phyloP scores from a whole-genome alignment of 306 rosid species.

The Abrus precatorius region DNA sequence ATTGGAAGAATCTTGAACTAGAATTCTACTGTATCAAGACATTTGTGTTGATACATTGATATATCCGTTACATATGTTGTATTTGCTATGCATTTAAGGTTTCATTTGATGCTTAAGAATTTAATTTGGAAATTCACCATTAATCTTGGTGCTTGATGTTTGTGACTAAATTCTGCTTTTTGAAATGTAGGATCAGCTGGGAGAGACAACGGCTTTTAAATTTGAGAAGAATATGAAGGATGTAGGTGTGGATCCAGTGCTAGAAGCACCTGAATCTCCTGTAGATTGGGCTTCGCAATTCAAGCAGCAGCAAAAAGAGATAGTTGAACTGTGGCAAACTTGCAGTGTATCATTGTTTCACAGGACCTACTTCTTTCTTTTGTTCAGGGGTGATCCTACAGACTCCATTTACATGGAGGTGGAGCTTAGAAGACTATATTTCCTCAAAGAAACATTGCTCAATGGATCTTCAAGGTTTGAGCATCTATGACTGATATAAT shows the following conservation, averaged over 20 bases:
- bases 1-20: slow-evolving; percentile 12
- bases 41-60: slow-evolving; percentile 13
- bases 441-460: slow-evolving; percentile 72
- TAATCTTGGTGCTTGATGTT: background rate
- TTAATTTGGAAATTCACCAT: background rate
- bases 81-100: background rate
- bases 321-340: slow-evolving; percentile 82
- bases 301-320: slow-evolving; percentile 68
- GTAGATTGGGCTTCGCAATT: slow-evolving; percentile 75
- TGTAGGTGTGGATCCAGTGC: slow-evolving; percentile 66
- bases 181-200: slow-evolving; percentile 58
- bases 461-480: slow-evolving; percentile 73
- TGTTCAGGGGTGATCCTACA: slow-evolving; percentile 82
- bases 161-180: slow-evolving; percentile 29
- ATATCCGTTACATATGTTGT: background rate
- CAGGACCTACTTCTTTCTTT: slow-evolving; percentile 90
- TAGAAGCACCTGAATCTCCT: slow-evolving; percentile 53
- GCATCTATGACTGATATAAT: background rate
- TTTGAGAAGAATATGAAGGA: slow-evolving; percentile 59
- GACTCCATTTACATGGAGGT: slow-evolving; percentile 93
- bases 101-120: slow-evolving; percentile 1
- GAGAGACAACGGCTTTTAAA: slow-evolving; percentile 42
- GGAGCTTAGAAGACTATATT: slow-evolving; percentile 79
- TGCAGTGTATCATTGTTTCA: slow-evolving; percentile 81
- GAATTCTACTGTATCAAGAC: slow-evolving; percentile 5